Evolutionary conservation across 164 flowering plant genomes (phyloP), one percentile per base, ranked within the genome.

Genomic region (Tinospora cordifolia): DNA sequence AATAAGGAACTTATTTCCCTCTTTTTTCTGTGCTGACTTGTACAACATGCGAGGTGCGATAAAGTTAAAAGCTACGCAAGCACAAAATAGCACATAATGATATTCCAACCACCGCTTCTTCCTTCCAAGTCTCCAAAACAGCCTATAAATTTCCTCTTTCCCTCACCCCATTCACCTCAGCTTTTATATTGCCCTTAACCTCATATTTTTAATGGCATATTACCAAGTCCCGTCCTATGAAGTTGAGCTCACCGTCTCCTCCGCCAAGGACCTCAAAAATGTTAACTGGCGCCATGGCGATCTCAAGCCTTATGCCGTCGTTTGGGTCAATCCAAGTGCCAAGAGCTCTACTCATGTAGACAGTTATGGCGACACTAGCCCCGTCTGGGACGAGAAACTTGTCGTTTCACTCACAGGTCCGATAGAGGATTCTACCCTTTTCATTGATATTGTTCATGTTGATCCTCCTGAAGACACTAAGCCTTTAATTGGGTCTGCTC

Each of bases 271-370:
- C 76, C 81, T 90, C 63, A 91, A 91, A 74, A 91, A 91, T 80
- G 87, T 91, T 63, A 91, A 91, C 78, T 91, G 97, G 97, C 90
- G 90, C 14, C 57, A 87, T 83, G 97, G 95, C 75, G 68, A 66
- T 8, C 70, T 76, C 72, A 76, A 75, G 67, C 97, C 97, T 0
- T 91, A 91, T 84, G 95, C 83, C 80, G 93, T 91, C 69, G 81
- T 81, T 1, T 91, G 97, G 97, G 71, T 90, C 27, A 87, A 87
- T 66, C 87, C 90, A 21, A 71, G 58, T 0, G 47, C 66, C 79
- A 90, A 91, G 69, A 75, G 71, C 83, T 74, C 93, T 72, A 90
- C 88, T 68, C 54, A 69, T 19, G 87, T 83, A 62, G 95, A 84
- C 77, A 72, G 76, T 7, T 74, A 75, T 1, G 90, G 89, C 62